A percentile compares a stretch with the other conserved stretches of the same genome.
These are phyloP conservation scores for Metschnikowia noctiluminum DNA, from an alignment of 805 yeast genomes.

Conservation along the genomic window DNA sequence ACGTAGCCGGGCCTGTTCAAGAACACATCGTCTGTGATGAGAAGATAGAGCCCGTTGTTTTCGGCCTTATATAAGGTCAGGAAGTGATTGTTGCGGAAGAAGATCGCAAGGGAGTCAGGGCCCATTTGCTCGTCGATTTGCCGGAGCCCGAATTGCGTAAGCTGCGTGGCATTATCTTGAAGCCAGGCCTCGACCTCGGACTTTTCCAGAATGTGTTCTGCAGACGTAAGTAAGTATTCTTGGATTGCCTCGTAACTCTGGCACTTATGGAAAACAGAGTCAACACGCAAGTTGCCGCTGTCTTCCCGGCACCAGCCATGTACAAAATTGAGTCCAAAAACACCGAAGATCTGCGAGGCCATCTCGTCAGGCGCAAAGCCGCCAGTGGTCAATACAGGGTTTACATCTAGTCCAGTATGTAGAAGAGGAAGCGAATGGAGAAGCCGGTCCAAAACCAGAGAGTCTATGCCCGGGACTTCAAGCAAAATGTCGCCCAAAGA, in stretches of 20 bases:
- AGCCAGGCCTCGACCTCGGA: conserved; percentile 37
- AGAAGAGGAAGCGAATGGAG: conserved; percentile 58
- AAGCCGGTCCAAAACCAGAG: conserved; percentile 28
- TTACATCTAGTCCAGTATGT: conserved; percentile 67
- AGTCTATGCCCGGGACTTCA: conserved; percentile 12
- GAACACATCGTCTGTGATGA: conserved; percentile 76
- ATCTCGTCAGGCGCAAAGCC: conserved; percentile 48
- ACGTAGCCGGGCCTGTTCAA: conserved; percentile 44
- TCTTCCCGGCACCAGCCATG: conserved; percentile 73
- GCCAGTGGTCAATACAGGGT: conserved; percentile 59
- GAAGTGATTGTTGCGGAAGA: conserved; percentile 90
- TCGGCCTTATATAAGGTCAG: conserved; percentile 60
- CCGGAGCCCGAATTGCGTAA: conserved; percentile 65
- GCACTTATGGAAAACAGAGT: conserved; percentile 19
- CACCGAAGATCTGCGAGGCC: conserved; percentile 54
- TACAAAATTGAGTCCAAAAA: conserved; percentile 57
- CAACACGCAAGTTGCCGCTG: conserved; percentile 9
- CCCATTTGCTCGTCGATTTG: conserved; percentile 43
- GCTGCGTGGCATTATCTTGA: conserved; percentile 64
- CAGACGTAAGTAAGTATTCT: conserved; percentile 40
- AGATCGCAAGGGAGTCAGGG: conserved; percentile 58
- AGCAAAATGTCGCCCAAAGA: conserved; percentile 47
- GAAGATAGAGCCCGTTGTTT: conserved; percentile 49
- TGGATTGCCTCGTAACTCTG: conserved; percentile 55
- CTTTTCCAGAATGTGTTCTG: conserved; percentile 14